phyloP scores from a whole-genome alignment of 257 asterid genomes.

The Pogostemon cablin region DNA sequence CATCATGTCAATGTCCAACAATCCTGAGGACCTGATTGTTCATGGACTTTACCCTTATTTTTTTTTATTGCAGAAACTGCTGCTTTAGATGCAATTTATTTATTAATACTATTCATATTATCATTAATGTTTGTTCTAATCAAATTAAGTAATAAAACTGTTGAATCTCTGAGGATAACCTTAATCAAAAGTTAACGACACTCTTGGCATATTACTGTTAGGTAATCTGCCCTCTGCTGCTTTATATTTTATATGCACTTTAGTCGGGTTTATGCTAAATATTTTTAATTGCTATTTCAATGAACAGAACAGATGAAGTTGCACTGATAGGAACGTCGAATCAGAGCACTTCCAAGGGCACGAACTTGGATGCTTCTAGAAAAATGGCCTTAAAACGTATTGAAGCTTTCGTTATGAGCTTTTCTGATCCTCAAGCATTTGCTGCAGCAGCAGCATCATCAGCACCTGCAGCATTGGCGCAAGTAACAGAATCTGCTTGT shows the following conservation, averaged over 20 bases:
- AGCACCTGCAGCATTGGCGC: slow-evolving; percentile 70
- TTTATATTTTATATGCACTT: not conserved
- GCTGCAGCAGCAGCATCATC: slow-evolving; percentile 73
- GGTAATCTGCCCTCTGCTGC: not conserved
- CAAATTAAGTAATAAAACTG: too few species aligned
- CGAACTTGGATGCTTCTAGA: slow-evolving; percentile 62
- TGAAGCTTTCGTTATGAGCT: slow-evolving; percentile 64
- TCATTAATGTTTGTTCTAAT: too few species aligned
- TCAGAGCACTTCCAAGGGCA: slow-evolving; percentile 64
- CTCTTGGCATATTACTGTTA: not conserved
- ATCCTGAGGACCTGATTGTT: too few species aligned
- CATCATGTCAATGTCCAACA: not conserved
- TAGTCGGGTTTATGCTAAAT: not conserved
- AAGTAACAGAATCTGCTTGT: slow-evolving; percentile 74
- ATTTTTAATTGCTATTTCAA: slow-evolving; percentile 16
- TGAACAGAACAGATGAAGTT: slow-evolving; percentile 78
- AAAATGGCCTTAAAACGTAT: slow-evolving; percentile 73
- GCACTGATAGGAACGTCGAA: slow-evolving; percentile 56
- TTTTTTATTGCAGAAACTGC: too few species aligned
- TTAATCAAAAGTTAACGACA: too few species aligned
- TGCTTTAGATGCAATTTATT: too few species aligned
- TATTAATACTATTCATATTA: too few species aligned
- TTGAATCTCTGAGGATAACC: too few species aligned
- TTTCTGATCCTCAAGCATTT: slow-evolving; percentile 74
- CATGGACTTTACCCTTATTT: not conserved